Conservation (phyloP, 148 eudicot species). For the Cornus kousa region DNA sequence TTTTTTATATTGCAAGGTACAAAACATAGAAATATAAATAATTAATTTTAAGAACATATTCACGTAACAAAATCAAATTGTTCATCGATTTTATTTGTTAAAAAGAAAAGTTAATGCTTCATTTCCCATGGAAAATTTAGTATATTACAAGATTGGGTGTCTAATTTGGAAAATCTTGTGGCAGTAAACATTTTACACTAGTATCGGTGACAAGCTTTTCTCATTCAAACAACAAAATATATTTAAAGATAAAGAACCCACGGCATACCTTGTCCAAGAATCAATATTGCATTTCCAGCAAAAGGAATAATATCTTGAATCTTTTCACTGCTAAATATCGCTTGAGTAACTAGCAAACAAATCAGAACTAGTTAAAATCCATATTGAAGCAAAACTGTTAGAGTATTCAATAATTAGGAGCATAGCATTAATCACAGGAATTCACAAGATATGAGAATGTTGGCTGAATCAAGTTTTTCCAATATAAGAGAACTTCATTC, state of each 20-base stretch:
- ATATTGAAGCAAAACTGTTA: background rate
- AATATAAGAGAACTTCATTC: background rate
- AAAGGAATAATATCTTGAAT: slow-evolving; percentile 68
- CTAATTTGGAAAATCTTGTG: background rate
- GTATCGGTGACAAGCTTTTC: background rate
- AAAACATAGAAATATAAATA: background rate
- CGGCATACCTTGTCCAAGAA: slow-evolving; percentile 86
- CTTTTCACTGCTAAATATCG: slow-evolving; percentile 74
- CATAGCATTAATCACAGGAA: background rate
- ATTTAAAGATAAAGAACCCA: slow-evolving; percentile 6
- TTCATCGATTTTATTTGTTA: background rate
- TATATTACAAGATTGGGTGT: background rate
- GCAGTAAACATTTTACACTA: background rate
- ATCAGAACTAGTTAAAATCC: slow-evolving; percentile 2
- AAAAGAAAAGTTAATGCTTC: background rate
- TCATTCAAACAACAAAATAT: background rate
- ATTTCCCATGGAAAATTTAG: background rate
- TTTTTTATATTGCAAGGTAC: background rate
- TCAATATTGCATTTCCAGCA: slow-evolving; percentile 57
- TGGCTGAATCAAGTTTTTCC: background rate
- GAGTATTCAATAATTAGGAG: background rate
- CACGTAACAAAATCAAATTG: background rate
- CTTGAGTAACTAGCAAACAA: slow-evolving; percentile 48
- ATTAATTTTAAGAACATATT: background rate
- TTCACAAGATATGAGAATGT: background rate